Conservation (phyloP, 73 alveolate species). For the Uronychia binucleata region DNA sequence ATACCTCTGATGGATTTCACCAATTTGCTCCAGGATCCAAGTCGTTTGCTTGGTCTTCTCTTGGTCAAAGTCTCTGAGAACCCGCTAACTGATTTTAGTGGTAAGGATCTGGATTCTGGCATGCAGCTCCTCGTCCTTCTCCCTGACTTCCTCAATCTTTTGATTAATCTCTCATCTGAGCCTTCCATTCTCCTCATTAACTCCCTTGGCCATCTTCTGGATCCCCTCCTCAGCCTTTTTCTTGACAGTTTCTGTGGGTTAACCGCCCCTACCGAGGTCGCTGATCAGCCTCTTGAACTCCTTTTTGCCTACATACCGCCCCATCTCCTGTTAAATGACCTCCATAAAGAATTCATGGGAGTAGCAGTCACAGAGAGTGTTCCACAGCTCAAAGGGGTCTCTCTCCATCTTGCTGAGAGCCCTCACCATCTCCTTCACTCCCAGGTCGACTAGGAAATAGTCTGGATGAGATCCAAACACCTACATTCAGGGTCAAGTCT, state of each 20-base stretch:
- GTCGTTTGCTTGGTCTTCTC: too few species aligned
- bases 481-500: neutral
- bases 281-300: neutral
- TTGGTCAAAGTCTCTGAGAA: too few species aligned
- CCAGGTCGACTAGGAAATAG: neutral
- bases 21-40: too few species aligned
- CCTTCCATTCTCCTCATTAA: neutral
- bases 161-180: neutral
- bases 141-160: neutral
- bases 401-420: neutral
- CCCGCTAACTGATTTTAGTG: too few species aligned
- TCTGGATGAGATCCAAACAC: neutral
- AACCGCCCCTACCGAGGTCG: neutral
- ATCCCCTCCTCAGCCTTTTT: neutral
- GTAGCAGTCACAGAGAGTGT: neutral
- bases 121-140: neutral
- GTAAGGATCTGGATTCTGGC: too few species aligned
- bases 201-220: neutral
- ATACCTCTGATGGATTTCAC: too few species aligned
- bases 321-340: neutral
- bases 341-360: neutral
- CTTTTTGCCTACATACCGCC: neutral
- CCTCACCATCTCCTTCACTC: neutral
- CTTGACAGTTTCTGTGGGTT: too few species aligned
- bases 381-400: slow-evolving; percentile 1